phyloP scores from a whole-genome alignment of 2,329 filamentous ascomycete genomes.

The Aspergillus brunneoviolaceus region DNA sequence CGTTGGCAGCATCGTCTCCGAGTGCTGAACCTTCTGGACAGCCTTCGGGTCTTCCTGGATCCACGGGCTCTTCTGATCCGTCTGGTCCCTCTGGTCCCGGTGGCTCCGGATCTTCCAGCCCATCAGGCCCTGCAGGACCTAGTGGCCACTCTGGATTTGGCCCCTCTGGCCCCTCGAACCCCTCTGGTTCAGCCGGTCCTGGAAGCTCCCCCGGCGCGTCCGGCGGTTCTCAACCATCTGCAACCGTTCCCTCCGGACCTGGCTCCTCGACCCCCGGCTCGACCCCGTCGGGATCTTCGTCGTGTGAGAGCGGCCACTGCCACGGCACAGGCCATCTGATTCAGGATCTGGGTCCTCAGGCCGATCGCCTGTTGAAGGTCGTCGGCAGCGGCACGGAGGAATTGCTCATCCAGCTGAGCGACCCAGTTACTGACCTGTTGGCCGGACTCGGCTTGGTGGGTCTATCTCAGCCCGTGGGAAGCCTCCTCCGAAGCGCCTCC shows the following conservation, averaged over 20 bases:
- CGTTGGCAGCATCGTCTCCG: not conserved
- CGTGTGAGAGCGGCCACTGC: constrained; percentile 16
- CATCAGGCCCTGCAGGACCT: no score
- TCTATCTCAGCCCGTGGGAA: constrained; percentile 28
- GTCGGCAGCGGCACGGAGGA: constrained; percentile 27
- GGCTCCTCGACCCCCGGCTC: not conserved
- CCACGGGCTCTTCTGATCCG: not conserved
- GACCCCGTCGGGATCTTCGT: constrained; percentile 1
- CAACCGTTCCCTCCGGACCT: not conserved
- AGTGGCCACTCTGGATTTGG: no score
- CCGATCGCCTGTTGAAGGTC: constrained; percentile 32
- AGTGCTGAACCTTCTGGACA: not conserved
- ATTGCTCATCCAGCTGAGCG: constrained; percentile 32
- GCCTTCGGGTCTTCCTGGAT: not conserved
- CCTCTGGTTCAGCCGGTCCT: not conserved
- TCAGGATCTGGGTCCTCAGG: constrained; percentile 32
- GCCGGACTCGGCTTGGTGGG: constrained; percentile 28
- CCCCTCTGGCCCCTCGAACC: not conserved
- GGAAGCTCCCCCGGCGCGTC: not conserved
- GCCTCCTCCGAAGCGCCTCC: constrained; percentile 27
- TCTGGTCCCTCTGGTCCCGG: not conserved
- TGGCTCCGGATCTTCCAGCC: no score
- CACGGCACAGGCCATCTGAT: constrained; percentile 30
- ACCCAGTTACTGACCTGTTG: constrained; percentile 28
- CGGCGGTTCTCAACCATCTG: not conserved